Evolutionary conservation across 345 rosid species (phyloP).

Genomic region (Gossypium anomalum): DNA sequence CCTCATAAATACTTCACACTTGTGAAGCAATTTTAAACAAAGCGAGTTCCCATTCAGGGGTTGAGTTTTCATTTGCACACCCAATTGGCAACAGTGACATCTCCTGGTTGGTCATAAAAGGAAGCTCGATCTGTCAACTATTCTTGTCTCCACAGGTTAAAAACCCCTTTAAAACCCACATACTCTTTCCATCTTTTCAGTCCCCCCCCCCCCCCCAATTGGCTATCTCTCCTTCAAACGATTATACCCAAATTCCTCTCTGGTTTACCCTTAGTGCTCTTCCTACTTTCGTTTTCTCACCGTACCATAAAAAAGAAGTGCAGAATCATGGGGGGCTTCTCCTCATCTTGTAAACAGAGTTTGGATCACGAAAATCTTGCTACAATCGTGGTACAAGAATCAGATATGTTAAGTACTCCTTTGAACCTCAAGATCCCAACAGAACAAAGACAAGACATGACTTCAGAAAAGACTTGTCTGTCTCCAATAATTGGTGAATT

Average conservation of each 20-base stretch:
- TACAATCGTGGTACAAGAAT: conserved; percentile 18
- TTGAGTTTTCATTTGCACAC: not conserved
- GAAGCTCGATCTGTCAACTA: conserved; percentile 11
- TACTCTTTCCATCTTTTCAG: not conserved
- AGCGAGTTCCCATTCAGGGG: not conserved
- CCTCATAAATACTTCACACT: conserved; percentile 5
- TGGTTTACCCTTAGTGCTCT: not conserved
- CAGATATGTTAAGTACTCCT: conserved; percentile 31
- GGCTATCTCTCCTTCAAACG: not conserved
- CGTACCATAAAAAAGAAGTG: not conserved
- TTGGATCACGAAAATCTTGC: conserved; percentile 7
- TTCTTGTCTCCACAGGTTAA: not conserved
- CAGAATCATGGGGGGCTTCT: not conserved
- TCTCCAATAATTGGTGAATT: conserved; percentile 43
- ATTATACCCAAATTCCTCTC: not conserved
- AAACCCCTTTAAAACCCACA: not conserved
- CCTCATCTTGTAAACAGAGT: conserved; percentile 19
- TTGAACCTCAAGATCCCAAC: conserved; percentile 35
- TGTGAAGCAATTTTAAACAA: not conserved
- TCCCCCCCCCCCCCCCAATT: not conserved
- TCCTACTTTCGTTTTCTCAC: not conserved
- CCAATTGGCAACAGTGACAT: conserved; percentile 23
- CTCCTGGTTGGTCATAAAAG: conserved; percentile 25
- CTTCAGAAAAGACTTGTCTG: conserved; percentile 22
- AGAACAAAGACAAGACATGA: conserved; percentile 28